phyloP scores from a whole-genome alignment of 2,329 filamentous ascomycete genomes.

The Fusarium sp. region DNA sequence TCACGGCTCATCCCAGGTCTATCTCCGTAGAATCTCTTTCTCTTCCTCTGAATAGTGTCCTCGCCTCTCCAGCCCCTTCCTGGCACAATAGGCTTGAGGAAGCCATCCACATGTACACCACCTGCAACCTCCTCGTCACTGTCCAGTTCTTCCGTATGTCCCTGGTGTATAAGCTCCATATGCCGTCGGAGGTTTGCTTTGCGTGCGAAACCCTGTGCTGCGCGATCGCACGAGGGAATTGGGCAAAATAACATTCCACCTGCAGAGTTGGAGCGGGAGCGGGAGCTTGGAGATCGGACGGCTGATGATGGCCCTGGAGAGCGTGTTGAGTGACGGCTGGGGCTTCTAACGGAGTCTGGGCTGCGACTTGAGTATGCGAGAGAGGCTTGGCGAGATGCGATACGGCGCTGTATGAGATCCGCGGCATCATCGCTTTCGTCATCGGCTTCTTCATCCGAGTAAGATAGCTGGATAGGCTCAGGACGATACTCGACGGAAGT shows the following conservation, averaged over 20 bases:
- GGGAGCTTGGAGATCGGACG: slow-evolving; percentile 27
- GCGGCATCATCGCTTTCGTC: slow-evolving; percentile 40
- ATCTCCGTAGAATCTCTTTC: slow-evolving; percentile 40
- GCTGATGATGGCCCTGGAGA: slow-evolving; percentile 21
- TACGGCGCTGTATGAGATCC: slow-evolving; percentile 42
- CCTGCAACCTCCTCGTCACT: slow-evolving; percentile 65
- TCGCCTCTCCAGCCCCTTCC: slow-evolving; percentile 57
- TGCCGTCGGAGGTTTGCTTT: slow-evolving; percentile 50
- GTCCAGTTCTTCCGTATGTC: slow-evolving; percentile 46
- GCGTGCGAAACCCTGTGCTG: slow-evolving; percentile 48
- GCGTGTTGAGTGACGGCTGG: slow-evolving; percentile 33
- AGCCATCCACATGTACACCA: slow-evolving; percentile 74
- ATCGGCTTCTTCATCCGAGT: slow-evolving; percentile 34
- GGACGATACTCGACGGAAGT: slow-evolving; percentile 44
- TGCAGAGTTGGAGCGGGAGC: slow-evolving; percentile 44
- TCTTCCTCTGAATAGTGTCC: slow-evolving; percentile 43
- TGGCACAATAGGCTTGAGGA: slow-evolving; percentile 63
- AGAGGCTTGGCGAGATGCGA: slow-evolving; percentile 44
- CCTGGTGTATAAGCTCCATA: slow-evolving; percentile 50
- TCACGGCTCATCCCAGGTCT: slow-evolving; percentile 12
- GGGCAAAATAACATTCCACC: slow-evolving; percentile 49
- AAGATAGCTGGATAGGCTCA: slow-evolving; percentile 36
- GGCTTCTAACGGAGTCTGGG: slow-evolving; percentile 34
- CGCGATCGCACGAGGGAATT: slow-evolving; percentile 48
- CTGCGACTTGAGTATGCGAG: slow-evolving; percentile 40